Conservation (phyloP, 768 basidiomycete species). For the Melanogaster broomeanus region DNA sequence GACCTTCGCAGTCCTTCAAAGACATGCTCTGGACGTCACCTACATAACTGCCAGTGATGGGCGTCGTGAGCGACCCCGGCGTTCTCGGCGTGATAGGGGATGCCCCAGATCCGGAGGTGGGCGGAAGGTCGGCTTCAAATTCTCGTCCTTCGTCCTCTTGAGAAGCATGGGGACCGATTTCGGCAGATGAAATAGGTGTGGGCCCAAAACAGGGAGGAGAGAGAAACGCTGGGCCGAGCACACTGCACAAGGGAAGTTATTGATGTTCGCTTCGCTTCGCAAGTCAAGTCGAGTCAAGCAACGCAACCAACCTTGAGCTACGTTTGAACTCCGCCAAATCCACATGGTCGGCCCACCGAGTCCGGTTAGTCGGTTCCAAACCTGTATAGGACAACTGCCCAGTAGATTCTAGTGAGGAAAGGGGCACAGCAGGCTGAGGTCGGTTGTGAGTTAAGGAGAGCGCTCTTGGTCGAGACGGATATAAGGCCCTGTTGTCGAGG, state of each 20-base stretch:
- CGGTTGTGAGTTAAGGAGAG: slow-evolving; percentile 29
- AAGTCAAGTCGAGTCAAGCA: neutral
- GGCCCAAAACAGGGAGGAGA: slow-evolving; percentile 15
- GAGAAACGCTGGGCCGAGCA: slow-evolving; percentile 4
- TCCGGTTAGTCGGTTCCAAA: slow-evolving; percentile 26
- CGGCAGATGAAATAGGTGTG: slow-evolving; percentile 16
- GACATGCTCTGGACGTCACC: slow-evolving; percentile 35
- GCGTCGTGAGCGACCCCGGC: slow-evolving; percentile 51
- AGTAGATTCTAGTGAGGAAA: slow-evolving; percentile 29
- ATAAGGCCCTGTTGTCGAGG: slow-evolving; percentile 1
- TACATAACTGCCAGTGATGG: slow-evolving; percentile 39
- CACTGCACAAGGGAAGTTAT: slow-evolving; percentile 14
- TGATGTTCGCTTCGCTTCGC: neutral
- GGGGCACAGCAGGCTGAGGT: slow-evolving; percentile 14
- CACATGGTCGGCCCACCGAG: slow-evolving; percentile 19
- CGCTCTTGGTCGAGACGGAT: slow-evolving; percentile 27
- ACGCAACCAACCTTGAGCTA: slow-evolving; percentile 19
- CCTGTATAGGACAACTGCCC: slow-evolving; percentile 26
- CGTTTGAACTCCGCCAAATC: slow-evolving; percentile 13
- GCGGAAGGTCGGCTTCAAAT: slow-evolving; percentile 36
- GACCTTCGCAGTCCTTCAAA: slow-evolving; percentile 23
- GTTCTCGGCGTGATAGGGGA: slow-evolving; percentile 55
- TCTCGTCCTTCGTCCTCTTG: slow-evolving; percentile 36
- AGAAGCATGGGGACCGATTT: slow-evolving; percentile 14
- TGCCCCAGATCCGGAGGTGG: slow-evolving; percentile 46